Evolutionary conservation across 495 filamentous ascomycete genomes (phyloP).

Genomic region (Stereocaulon alpinum): DNA sequence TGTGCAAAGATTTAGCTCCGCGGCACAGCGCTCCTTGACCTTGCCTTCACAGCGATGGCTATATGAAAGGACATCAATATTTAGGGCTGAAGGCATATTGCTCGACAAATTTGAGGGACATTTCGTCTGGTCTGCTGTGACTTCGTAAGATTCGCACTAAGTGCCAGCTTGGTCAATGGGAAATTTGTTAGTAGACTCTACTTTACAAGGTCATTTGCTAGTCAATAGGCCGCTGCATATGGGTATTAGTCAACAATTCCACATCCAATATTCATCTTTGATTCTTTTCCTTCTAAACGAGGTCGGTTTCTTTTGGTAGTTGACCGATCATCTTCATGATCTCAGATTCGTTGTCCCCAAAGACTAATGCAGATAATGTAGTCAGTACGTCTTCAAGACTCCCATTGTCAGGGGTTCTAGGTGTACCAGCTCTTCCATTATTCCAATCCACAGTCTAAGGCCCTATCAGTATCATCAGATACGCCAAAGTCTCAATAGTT

Average conservation of each 20-base stretch:
- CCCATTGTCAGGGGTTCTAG: neutral
- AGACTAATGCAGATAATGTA: slow-evolving; percentile 30
- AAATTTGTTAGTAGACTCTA: neutral
- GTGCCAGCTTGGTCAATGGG: too few relatives aligned
- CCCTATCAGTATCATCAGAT: neutral
- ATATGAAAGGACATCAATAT: too few relatives aligned
- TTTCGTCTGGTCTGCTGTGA: too few relatives aligned
- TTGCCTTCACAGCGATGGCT: neutral
- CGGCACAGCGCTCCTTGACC: neutral
- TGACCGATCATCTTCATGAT: slow-evolving; percentile 69
- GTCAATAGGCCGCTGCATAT: neutral
- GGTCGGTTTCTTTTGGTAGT: slow-evolving; percentile 37
- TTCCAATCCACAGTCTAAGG: slow-evolving; percentile 82
- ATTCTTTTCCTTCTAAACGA: slow-evolving; percentile 7
- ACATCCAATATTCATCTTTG: slow-evolving; percentile 5
- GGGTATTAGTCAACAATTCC: slow-evolving; percentile 1
- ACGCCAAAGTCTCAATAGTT: neutral
- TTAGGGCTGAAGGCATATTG: too few relatives aligned
- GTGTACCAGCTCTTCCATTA: slow-evolving; percentile 61
- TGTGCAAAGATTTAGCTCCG: neutral
- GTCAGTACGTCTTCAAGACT: neutral
- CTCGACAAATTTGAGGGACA: too few relatives aligned
- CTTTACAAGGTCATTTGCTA: neutral
- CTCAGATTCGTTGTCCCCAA: slow-evolving; percentile 69
- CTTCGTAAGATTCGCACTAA: too few relatives aligned